These are phyloP conservation scores for Zygotorulaspora sp. DNA, from an alignment of 805 yeast species.

Conservation along the genomic window DNA sequence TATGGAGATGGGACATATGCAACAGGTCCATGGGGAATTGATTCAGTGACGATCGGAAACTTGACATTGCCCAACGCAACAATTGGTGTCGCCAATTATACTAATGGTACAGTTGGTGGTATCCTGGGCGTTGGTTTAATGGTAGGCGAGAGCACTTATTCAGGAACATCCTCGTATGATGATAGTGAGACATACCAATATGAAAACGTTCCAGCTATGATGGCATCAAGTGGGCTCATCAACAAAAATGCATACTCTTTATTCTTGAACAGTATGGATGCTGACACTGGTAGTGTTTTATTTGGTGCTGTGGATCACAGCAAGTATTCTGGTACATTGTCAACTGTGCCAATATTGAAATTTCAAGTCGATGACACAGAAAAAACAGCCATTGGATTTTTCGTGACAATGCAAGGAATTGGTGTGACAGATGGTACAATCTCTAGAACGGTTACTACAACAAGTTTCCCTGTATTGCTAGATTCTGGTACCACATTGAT, in stretches of 20 bases:
- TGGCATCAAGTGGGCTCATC: slow-evolving; percentile 56
- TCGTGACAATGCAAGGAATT: slow-evolving; percentile 36
- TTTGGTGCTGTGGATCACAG: slow-evolving; percentile 72
- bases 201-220: slow-evolving; percentile 59
- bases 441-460: slow-evolving; percentile 28
- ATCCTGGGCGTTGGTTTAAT: slow-evolving; percentile 69
- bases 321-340: slow-evolving; percentile 50
- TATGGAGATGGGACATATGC: slow-evolving; percentile 54
- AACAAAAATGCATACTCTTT: slow-evolving; percentile 56
- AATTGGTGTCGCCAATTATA: slow-evolving; percentile 67
- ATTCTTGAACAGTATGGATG: slow-evolving; percentile 45
- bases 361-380: slow-evolving; percentile 17
- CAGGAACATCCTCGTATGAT: slow-evolving; percentile 25
- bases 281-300: slow-evolving; percentile 49
- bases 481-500: slow-evolving; percentile 44
- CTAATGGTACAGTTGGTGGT: slow-evolving; percentile 59
- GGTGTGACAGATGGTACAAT: slow-evolving; percentile 28
- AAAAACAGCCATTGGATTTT: slow-evolving; percentile 25
- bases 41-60: slow-evolving; percentile 52
- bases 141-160: slow-evolving; percentile 61
- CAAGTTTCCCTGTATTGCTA: slow-evolving; percentile 38
- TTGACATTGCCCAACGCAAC: slow-evolving; percentile 47
- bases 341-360: slow-evolving; percentile 46
- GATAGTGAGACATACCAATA: slow-evolving; percentile 40
- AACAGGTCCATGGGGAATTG: slow-evolving; percentile 45